Evolutionary conservation across 441 rosid species (phyloP).

Genomic region (Croton setiger): DNA sequence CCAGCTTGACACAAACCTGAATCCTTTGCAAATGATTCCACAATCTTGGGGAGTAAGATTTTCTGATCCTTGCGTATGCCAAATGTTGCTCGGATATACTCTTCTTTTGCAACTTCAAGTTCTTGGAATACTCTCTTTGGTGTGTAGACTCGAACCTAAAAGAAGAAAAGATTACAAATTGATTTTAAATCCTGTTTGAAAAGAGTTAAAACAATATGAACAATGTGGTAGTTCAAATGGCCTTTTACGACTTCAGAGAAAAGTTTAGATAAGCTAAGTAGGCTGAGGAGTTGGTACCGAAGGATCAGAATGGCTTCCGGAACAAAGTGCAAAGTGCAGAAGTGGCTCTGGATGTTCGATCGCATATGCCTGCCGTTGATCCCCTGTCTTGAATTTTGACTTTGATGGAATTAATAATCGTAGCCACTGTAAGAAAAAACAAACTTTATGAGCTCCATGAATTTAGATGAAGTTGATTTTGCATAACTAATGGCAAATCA

Average conservation of each 20-base stretch:
- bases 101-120: slow-evolving; percentile 83
- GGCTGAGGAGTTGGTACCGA: slow-evolving; percentile 45
- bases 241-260: background rate
- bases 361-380: slow-evolving; percentile 62
- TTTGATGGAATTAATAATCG: slow-evolving; percentile 60
- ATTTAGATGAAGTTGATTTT: background rate
- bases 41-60: slow-evolving; percentile 70
- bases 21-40: slow-evolving; percentile 76
- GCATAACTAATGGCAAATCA: background rate
- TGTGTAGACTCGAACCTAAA: slow-evolving; percentile 80
- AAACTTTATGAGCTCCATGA: slow-evolving; percentile 26
- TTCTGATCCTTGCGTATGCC: slow-evolving; percentile 66
- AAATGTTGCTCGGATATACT: slow-evolving; percentile 68
- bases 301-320: slow-evolving; percentile 93
- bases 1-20: slow-evolving; percentile 55
- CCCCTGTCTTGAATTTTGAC: slow-evolving; percentile 69
- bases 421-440: slow-evolving; percentile 63
- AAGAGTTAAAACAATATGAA: background rate
- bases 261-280: background rate
- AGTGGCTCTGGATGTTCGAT: slow-evolving; percentile 68
- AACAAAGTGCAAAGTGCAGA: slow-evolving; percentile 75
- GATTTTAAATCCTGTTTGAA: background rate
- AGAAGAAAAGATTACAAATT: background rate
- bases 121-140: slow-evolving; percentile 69
- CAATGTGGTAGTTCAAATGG: background rate